Evolutionary conservation across 2,329 filamentous ascomycete genomes (phyloP).

Genomic region (Penicillium brasilianum): DNA sequence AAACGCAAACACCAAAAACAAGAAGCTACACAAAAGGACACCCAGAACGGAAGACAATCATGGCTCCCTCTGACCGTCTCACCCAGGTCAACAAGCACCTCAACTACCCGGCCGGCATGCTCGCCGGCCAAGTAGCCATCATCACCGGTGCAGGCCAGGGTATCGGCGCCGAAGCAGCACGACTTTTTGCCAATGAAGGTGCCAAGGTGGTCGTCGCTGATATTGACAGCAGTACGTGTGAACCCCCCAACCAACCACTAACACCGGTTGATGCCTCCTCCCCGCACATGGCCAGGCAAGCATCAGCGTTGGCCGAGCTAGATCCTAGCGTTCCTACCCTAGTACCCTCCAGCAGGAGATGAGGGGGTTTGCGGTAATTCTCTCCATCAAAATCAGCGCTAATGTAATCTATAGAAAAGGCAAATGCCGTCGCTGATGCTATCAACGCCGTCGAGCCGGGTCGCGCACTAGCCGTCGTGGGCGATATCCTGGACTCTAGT

Average conservation of each 20-base stretch:
- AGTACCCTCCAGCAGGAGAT: background rate
- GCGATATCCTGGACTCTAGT: slow-evolving; percentile 73
- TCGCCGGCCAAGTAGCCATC: slow-evolving; percentile 81
- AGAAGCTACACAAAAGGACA: background rate
- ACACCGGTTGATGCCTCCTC: background rate
- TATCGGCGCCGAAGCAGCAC: slow-evolving; percentile 83
- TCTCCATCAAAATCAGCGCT: background rate
- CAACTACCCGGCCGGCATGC: slow-evolving; percentile 79
- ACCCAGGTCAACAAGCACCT: slow-evolving; percentile 77
- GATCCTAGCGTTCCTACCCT: background rate
- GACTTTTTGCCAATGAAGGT: slow-evolving; percentile 84
- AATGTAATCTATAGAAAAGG: slow-evolving; percentile 62
- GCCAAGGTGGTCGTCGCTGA: slow-evolving; percentile 84
- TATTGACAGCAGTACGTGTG: slow-evolving; percentile 69
- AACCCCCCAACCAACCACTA: background rate
- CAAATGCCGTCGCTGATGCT: slow-evolving; percentile 66
- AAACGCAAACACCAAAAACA: slow-evolving; percentile 19
- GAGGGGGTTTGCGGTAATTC: background rate
- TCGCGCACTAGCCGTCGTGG: slow-evolving; percentile 72
- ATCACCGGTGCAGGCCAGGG: slow-evolving; percentile 86
- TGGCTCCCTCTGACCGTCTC: slow-evolving; percentile 61
- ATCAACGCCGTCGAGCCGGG: slow-evolving; percentile 70
- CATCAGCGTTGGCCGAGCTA: background rate
- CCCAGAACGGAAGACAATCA: background rate
- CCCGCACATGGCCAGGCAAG: slow-evolving; percentile 5